A percentile compares a stretch with the other conserved stretches of the same genome.
Conservation (phyloP, 768 basidiomycete species). For the Mycena maculata region DNA sequence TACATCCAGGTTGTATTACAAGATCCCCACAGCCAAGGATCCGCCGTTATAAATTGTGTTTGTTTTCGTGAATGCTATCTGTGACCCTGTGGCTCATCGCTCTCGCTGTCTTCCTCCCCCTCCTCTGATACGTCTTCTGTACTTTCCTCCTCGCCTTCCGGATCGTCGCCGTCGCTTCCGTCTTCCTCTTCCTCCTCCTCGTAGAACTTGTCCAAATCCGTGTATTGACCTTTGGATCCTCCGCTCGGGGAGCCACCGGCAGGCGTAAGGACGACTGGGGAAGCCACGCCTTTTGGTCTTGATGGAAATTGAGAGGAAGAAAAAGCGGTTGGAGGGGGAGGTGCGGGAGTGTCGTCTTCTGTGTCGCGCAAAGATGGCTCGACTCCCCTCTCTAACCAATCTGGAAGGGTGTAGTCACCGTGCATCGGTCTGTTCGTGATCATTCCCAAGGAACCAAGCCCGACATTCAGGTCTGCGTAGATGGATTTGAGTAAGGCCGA, state of each 20-base stretch:
- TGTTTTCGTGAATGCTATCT: conserved; percentile 20
- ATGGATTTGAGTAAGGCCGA: conserved; percentile 41
- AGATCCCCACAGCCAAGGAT: conserved; percentile 51
- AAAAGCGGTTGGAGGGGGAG: conserved; percentile 50
- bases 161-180: conserved; percentile 43
- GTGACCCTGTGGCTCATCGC: conserved; percentile 33
- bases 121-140: conserved; percentile 43
- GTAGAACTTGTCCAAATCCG: conserved; percentile 84
- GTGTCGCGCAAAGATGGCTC: conserved; percentile 80
- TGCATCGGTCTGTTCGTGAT: conserved; percentile 67
- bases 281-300: conserved; percentile 45
- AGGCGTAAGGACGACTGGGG: conserved; percentile 71
- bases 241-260: conserved; percentile 53
- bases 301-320: conserved; percentile 48
- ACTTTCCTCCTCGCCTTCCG: conserved; percentile 38
- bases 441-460: conserved; percentile 74
- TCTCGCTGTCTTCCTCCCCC: conserved; percentile 43
- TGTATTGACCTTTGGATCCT: conserved; percentile 57
- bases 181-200: conserved; percentile 54
- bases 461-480: conserved; percentile 47
- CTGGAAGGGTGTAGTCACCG: conserved; percentile 70
- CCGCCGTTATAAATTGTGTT: conserved; percentile 47
- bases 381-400: conserved; percentile 91
- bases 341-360: conserved; percentile 61
- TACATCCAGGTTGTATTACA: conserved; percentile 54